Evolutionary conservation across 169 alveolate genomes (phyloP).

Genomic region (Amoebophrya sp.): DNA sequence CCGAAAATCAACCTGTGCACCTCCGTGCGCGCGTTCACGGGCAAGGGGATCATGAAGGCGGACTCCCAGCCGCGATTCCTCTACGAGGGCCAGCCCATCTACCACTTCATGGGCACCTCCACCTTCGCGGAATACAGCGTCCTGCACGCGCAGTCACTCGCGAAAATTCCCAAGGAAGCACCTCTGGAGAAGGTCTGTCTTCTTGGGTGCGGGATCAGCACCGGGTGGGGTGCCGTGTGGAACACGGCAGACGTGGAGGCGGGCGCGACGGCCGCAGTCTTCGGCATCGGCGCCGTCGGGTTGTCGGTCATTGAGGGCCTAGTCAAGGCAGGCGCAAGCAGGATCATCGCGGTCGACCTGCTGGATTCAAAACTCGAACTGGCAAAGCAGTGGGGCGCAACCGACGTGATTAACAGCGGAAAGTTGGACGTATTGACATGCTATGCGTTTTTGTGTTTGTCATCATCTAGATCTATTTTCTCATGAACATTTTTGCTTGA

Average conservation of each 20-base stretch:
- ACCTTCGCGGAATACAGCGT: constrained; percentile 76
- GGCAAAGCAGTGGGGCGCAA: constrained; percentile 63
- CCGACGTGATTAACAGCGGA: constrained; percentile 54
- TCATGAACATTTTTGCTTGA: too few relatives aligned
- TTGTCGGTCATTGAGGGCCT: constrained; percentile 72
- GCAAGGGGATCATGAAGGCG: constrained; percentile 71
- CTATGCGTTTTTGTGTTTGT: not conserved
- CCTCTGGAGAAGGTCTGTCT: constrained; percentile 61
- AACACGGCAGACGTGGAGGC: constrained; percentile 63
- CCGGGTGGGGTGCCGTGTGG: constrained; percentile 82
- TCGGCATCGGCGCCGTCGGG: constrained; percentile 83
- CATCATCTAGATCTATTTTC: not conserved
- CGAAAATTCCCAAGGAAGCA: constrained; percentile 66
- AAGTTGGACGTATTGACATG: not conserved
- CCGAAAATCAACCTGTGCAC: constrained; percentile 63
- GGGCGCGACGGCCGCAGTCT: constrained; percentile 68
- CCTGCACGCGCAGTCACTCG: constrained; percentile 70
- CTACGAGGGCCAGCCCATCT: constrained; percentile 62
- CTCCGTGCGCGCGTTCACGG: constrained; percentile 58
- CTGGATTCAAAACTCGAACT: constrained; percentile 56
- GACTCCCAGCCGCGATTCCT: constrained; percentile 69
- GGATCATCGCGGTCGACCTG: constrained; percentile 57
- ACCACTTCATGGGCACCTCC: constrained; percentile 76
- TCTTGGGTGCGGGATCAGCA: constrained; percentile 78
- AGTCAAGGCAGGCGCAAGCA: constrained; percentile 55